Evolutionary conservation across 2,329 filamentous ascomycete genomes (phyloP), one percentile per base, ranked within the genome.

Genomic region (Dothideomycetes sp.): DNA sequence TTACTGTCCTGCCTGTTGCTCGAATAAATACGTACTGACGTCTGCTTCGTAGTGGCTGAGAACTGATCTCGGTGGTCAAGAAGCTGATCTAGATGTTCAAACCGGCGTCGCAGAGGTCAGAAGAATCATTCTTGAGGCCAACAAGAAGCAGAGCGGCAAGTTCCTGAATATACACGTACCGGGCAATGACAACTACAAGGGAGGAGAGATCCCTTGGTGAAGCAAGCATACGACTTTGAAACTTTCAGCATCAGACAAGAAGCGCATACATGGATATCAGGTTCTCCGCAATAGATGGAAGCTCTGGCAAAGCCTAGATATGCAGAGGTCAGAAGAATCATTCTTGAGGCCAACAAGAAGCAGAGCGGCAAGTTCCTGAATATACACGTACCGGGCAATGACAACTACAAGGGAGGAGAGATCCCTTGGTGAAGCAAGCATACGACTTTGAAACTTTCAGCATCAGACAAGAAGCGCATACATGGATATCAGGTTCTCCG

Each of bases 321-420:
- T n/a, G 52, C 59, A 5, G 59, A 56, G 1, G 53, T 63, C 4
- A 47, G 63, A 25, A 56, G 61, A 1, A 73, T 76, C 45, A 56
- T 80, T 1, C 48, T 67, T 12, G 53, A 39, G 7, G 17, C 59
- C 7, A 63, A 55, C 0, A 57, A 61, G 3, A 56, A 61, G 38
- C 58, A 62, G 20, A 67, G 60, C 46, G 69, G 69, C 10, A 74
- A 65, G 46, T 79, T 74, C 30, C 18, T 60, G 11, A 64, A 65
- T 31, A 60, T 68, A 16, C 51, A 54, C 41, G 57, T 65, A 4
- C 49, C 57, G 1, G 63, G 62, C 1, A 64, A 58, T 56, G 58
- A 64, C 45, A 43, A 59, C n/a, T 48, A 48, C 19, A 32, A 48
- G 15, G 47, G 48, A 43, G 5, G 39, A 46, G 29, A 51, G 50